phyloP scores from a whole-genome alignment of 2,329 filamentous ascomycete genomes.

The Fusarium sp. region DNA sequence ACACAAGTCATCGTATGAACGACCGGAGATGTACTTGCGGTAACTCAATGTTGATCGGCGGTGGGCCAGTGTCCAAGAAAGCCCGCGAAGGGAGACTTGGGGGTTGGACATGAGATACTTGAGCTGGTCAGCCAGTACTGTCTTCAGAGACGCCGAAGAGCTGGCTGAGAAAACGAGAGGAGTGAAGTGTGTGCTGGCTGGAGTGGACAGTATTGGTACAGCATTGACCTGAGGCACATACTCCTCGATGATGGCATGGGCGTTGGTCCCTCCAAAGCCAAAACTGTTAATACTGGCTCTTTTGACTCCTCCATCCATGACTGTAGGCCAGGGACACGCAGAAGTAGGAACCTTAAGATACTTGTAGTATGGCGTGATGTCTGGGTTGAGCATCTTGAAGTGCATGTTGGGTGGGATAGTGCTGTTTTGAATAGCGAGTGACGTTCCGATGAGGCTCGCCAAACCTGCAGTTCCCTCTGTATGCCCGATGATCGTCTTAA shows the following conservation, averaged over 20 bases:
- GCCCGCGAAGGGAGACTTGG: too few species aligned
- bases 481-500: conserved; percentile 4
- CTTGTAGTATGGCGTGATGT: conserved; percentile 37
- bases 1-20: too few species aligned
- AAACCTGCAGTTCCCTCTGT: conserved; percentile 7
- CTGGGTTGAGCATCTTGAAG: conserved; percentile 59
- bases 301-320: not conserved
- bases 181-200: too few species aligned
- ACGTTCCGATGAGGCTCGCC: not conserved
- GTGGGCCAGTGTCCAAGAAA: too few species aligned
- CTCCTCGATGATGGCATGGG: conserved; percentile 22
- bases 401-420: conserved; percentile 49
- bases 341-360: conserved; percentile 29
- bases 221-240: too few species aligned
- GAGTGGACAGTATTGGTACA: too few species aligned
- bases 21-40: too few species aligned
- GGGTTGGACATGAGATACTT: too few species aligned
- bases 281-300: conserved; percentile 37
- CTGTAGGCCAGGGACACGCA: conserved; percentile 16
- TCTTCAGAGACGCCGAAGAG: too few species aligned
- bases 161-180: too few species aligned
- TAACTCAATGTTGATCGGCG: too few species aligned
- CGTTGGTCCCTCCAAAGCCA: conserved; percentile 30
- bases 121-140: too few species aligned
- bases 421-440: not conserved